phyloP scores from a whole-genome alignment of 345 rosid genomes.

The Pelargonium nanum region DNA sequence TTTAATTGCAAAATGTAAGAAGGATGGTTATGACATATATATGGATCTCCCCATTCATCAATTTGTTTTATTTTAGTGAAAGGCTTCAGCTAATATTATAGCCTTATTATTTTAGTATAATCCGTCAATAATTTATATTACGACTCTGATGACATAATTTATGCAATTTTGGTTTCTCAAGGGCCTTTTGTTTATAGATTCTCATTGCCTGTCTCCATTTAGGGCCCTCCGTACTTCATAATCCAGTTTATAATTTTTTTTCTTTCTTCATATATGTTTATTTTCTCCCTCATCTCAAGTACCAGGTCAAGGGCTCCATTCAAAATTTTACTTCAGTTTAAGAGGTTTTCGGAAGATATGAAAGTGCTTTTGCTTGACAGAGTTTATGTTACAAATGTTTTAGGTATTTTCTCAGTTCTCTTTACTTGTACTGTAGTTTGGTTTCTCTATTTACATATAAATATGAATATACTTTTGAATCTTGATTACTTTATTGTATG shows the following conservation, averaged over 20 bases:
- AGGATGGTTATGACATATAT: not conserved
- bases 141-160: not conserved
- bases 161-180: not conserved
- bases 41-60: not conserved
- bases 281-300: constrained; percentile 5
- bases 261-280: too few relatives aligned
- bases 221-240: too few relatives aligned
- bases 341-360: constrained; percentile 53
- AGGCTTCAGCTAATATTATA: not conserved
- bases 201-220: not conserved
- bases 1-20: not conserved
- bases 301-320: constrained; percentile 29
- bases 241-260: too few relatives aligned
- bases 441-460: not conserved
- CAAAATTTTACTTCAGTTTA: constrained; percentile 27
- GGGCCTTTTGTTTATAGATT: not conserved
- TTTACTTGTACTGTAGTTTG: not conserved
- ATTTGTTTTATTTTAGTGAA: too few relatives aligned
- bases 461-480: not conserved
- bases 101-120: too few relatives aligned
- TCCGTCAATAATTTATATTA: not conserved
- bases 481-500: too few relatives aligned
- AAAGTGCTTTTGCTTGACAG: constrained; percentile 60
- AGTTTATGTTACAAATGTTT: constrained; percentile 67
- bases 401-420: constrained; percentile 33